Base-by-base conservation (phyloP, 305 asterid species). In the Ilex paraguariensis region DNA sequence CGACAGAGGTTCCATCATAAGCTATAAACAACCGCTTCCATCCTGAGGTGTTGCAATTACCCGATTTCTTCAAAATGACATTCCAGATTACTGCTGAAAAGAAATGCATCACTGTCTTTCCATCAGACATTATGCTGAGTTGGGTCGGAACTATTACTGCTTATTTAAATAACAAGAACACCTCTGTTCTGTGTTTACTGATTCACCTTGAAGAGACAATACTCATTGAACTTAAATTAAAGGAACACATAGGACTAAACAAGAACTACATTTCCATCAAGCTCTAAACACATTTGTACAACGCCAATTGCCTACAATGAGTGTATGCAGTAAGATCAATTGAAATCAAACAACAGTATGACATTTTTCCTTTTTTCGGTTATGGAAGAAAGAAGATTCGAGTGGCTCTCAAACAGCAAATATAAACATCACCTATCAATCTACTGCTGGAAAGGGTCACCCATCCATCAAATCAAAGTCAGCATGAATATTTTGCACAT, bases 391-490 rank as follows among this genome's bases (percentile, higher is more conserved):
- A 46, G 5, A 4, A 46, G 52, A 13, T 46, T 42, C 48, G 4
- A 46, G 10, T 7, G 11, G 0, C 52, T 0, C 52, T 46, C 5
- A 10, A 46, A 46, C 15, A 46, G 52, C 15, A 46, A 45, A 60
- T 69, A 73, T 69, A 60, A 69, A 77, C 76, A 69, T 33, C 56
- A 67, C 67, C 31, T 59, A 61, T 53, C 60, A 40, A 66, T 57
- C 73, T 69, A 73, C 40, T 63, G 28, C 39, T n/a, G 30, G 55
- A 63, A 45, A 16, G 16, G 8, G 61, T 68, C 64, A 73, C 49
- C 74, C 67, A 5, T 69, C 73, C 78, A 72, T 69, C 67, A 76
- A 68, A 65, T 74, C 79, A 65, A 79, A 72, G 86, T 81, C 82
- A 70, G 52, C 70, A 64, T 66, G 66, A 53, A 64, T 56, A 51